Percentiles rank a stretch among this genome's conserved stretches.
Evolutionary conservation across 75 land plant genomes (phyloP).

Genomic region (Pinus tabuliformis): DNA sequence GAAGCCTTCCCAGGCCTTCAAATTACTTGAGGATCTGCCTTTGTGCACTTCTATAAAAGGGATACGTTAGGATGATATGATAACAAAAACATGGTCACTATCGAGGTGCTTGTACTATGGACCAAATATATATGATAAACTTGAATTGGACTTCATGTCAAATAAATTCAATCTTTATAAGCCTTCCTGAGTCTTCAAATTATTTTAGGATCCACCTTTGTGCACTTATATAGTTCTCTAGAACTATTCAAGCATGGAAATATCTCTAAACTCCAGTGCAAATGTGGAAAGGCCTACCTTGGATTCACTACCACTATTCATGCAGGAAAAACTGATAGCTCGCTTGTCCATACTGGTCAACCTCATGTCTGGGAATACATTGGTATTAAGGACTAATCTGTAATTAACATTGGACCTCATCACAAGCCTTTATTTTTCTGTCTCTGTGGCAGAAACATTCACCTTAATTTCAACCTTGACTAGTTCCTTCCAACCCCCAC

Average conservation of each 20-base stretch:
- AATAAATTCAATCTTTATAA: slow-evolving; percentile 26
- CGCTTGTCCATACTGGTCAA: slow-evolving; percentile 43
- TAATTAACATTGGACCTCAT: slow-evolving; percentile 48
- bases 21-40: slow-evolving; percentile 27
- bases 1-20: slow-evolving; percentile 62
- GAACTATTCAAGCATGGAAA: slow-evolving; percentile 20
- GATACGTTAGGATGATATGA: background rate
- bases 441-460: slow-evolving; percentile 17
- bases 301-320: slow-evolving; percentile 29
- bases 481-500: slow-evolving; percentile 41
- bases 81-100: background rate
- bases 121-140: background rate
- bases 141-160: background rate
- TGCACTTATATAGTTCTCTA: slow-evolving; percentile 20
- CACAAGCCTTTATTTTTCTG: slow-evolving; percentile 40
- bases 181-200: slow-evolving; percentile 65
- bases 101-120: background rate
- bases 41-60: slow-evolving; percentile 6
- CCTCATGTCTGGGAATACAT: slow-evolving; percentile 37
- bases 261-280: slow-evolving; percentile 36
- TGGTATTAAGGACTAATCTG: slow-evolving; percentile 38
- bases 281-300: slow-evolving; percentile 29
- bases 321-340: slow-evolving; percentile 31
- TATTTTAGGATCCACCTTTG: slow-evolving; percentile 31
- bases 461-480: slow-evolving; percentile 41